A percentile compares a stretch with the other conserved stretches of the same genome.
Evolutionary conservation across 2,329 filamentous ascomycete species (phyloP).

Genomic region (Pseudogymnoascus sp.): DNA sequence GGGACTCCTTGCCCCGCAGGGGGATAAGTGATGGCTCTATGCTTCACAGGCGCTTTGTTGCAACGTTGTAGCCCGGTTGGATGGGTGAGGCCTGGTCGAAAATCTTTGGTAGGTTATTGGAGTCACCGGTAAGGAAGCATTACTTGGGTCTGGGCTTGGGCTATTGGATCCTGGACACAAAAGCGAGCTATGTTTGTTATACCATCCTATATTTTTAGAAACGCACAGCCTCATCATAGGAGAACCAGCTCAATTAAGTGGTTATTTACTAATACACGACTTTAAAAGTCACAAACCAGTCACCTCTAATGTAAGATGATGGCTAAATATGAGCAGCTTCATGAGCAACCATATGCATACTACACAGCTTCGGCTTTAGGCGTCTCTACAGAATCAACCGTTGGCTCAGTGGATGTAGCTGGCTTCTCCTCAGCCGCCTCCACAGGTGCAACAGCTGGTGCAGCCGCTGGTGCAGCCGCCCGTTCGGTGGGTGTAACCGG

Average conservation of each 20-base stretch:
- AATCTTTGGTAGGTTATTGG: not conserved
- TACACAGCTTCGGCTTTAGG: not conserved
- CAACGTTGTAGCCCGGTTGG: not conserved
- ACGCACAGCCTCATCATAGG: not conserved
- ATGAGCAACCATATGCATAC: not conserved
- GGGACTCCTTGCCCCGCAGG: conserved; percentile 39
- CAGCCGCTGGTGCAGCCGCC: not conserved
- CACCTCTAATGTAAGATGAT: not conserved
- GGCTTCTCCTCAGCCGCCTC: not conserved
- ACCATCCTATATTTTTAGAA: not conserved
- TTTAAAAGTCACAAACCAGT: not conserved
- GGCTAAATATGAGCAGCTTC: not conserved
- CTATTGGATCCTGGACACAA: not conserved
- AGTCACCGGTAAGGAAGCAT: not conserved
- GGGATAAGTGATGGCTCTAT: not conserved
- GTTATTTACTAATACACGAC: conserved; percentile 3
- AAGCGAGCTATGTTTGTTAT: not conserved
- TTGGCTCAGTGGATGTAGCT: not conserved
- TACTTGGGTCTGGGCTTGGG: not conserved
- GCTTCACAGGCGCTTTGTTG: not conserved
- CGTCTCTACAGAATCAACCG: conserved; percentile 3
- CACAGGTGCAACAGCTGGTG: not conserved
- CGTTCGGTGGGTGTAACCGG: not conserved
- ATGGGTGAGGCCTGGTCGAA: not conserved
- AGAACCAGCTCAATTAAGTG: conserved; percentile 1